phyloP scores from a whole-genome alignment of 2,329 filamentous ascomycete species.

The Rutstroemia sydowiana region DNA sequence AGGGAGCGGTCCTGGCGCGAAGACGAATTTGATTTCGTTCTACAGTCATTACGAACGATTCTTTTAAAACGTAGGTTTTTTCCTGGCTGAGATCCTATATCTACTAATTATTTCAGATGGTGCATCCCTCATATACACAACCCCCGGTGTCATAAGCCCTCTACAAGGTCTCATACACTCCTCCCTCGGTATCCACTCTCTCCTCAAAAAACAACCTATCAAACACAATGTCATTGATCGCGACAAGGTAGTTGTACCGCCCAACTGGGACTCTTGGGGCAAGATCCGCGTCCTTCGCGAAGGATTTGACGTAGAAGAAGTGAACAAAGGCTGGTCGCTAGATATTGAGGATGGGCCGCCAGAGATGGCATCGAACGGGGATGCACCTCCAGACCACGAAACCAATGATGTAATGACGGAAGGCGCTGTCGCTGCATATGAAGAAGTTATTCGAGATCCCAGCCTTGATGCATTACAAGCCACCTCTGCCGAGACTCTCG shows the following conservation, averaged over 20 bases:
- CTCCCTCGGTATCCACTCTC: conserved; percentile 76
- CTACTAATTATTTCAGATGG: conserved; percentile 49
- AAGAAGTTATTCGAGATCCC: conserved; percentile 71
- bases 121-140: conserved; percentile 78
- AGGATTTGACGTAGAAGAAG: conserved; percentile 81
- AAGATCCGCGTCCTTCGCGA: conserved; percentile 91
- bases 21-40: conserved; percentile 90
- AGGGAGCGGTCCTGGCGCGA: conserved; percentile 91
- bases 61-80: conserved; percentile 67
- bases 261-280: conserved; percentile 98
- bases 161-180: conserved; percentile 77
- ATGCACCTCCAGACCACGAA: conserved; percentile 11
- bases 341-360: conserved; percentile 62
- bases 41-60: conserved; percentile 86
- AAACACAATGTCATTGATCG: conserved; percentile 90
- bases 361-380: conserved; percentile 31
- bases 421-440: conserved; percentile 66
- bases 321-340: conserved; percentile 78
- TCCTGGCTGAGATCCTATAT: not conserved
- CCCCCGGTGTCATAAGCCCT: conserved; percentile 67
- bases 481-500: conserved; percentile 38
- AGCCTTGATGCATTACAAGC: conserved; percentile 54
- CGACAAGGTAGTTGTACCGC: conserved; percentile 88
- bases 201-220: conserved; percentile 69
- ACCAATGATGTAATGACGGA: conserved; percentile 29